These are phyloP conservation scores for Diaporthe vaccinii DNA, from an alignment of 2,329 filamentous ascomycete genomes.

Conservation along the genomic window DNA sequence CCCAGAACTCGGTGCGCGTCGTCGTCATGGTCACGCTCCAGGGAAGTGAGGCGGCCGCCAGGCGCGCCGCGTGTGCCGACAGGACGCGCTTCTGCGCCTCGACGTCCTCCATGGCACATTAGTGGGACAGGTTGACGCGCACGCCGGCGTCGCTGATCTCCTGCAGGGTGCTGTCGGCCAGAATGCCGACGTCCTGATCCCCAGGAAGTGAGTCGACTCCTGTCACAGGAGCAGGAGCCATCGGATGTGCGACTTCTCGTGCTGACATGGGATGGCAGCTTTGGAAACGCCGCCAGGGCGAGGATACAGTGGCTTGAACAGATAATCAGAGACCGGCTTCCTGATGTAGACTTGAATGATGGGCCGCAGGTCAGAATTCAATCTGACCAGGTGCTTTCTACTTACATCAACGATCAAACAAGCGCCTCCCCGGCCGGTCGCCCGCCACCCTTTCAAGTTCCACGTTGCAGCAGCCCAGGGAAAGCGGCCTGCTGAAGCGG, in stretches of 20 bases:
- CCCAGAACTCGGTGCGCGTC: slow-evolving; percentile 50
- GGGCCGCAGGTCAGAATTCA: background rate
- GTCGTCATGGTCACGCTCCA: slow-evolving; percentile 52
- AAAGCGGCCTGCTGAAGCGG: slow-evolving; percentile 6
- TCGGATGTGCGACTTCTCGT: background rate
- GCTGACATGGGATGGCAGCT: background rate
- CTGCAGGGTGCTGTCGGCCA: slow-evolving; percentile 42
- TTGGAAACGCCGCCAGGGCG: background rate
- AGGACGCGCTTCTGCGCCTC: slow-evolving; percentile 51
- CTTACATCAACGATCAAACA: background rate
- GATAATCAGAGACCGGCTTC: background rate
- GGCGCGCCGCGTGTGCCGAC: slow-evolving; percentile 46
- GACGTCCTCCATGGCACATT: slow-evolving; percentile 53
- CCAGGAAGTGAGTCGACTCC: background rate
- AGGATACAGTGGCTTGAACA: slow-evolving; percentile 22
- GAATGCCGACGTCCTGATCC: slow-evolving; percentile 1
- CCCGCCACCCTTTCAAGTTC: background rate
- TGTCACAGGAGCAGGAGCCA: background rate
- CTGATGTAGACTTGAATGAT: slow-evolving; percentile 5
- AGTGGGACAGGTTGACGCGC: slow-evolving; percentile 53
- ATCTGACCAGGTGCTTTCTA: background rate
- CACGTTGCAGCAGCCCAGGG: slow-evolving; percentile 1
- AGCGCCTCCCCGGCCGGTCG: background rate
- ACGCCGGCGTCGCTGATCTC: slow-evolving; percentile 49
- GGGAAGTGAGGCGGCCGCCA: slow-evolving; percentile 43